Conservation (phyloP, 2,329 filamentous ascomycete genomes). For the Pyrenochaeta sp. region DNA sequence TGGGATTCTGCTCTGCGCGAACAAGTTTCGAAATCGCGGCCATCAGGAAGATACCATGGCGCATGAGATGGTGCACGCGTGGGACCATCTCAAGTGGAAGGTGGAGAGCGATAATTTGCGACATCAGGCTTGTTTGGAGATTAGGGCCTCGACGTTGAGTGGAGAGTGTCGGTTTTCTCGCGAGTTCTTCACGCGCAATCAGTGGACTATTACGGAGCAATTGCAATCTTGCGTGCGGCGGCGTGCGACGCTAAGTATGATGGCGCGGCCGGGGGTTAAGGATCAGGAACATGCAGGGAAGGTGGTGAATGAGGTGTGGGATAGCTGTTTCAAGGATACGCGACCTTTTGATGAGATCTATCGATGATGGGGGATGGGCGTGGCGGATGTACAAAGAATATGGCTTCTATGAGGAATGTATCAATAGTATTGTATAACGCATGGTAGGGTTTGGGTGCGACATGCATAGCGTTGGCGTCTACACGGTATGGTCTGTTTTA, state of each 20-base stretch:
- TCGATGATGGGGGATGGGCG: slow-evolving; percentile 58
- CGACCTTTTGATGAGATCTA: slow-evolving; percentile 98
- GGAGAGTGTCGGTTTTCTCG: slow-evolving; percentile 92
- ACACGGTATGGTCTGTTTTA: slow-evolving; percentile 3
- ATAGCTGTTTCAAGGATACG: slow-evolving; percentile 94
- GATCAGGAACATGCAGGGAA: slow-evolving; percentile 86
- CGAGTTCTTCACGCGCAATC: slow-evolving; percentile 83
- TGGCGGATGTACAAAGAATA: slow-evolving; percentile 1
- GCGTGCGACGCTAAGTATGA: slow-evolving; percentile 81
- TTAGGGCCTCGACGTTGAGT: slow-evolving; percentile 89
- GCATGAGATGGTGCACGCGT: slow-evolving; percentile 98
- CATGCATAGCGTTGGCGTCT: slow-evolving; percentile 26
- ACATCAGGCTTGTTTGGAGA: slow-evolving; percentile 96
- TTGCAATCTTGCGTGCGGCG: slow-evolving; percentile 90
- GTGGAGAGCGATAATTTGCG: slow-evolving; percentile 83
- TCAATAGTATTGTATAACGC: neutral
- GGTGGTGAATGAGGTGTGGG: slow-evolving; percentile 97
- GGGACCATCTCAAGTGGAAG: slow-evolving; percentile 91
- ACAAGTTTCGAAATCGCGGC: slow-evolving; percentile 80
- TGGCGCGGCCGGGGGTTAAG: slow-evolving; percentile 79
- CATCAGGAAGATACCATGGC: slow-evolving; percentile 93
- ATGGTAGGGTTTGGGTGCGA: neutral
- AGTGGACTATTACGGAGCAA: slow-evolving; percentile 90
- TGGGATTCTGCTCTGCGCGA: slow-evolving; percentile 92
- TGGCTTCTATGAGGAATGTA: neutral